Percentiles rank a stretch among this genome's conserved stretches.
Conservation (phyloP, 192 early-diverging fungal genomes). For the Coemansia sp. region DNA sequence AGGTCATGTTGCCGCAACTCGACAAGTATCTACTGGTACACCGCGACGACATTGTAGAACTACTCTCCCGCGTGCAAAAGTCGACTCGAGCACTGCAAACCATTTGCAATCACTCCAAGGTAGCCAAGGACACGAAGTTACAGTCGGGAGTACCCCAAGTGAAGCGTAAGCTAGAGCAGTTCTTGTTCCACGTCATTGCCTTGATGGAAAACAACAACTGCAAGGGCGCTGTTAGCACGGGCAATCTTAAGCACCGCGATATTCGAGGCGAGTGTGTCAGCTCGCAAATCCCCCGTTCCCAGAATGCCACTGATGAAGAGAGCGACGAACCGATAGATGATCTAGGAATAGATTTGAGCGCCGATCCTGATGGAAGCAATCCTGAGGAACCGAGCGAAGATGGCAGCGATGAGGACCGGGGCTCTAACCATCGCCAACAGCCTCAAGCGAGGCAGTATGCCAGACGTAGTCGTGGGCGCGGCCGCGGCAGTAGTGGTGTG, state of each 20-base stretch:
- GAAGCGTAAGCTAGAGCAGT: conserved; percentile 71
- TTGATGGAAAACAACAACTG: conserved; percentile 72
- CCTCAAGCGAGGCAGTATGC: background rate
- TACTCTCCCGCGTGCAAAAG: conserved; percentile 47
- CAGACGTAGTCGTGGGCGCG: background rate
- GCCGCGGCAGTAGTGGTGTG: background rate
- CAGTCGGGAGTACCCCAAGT: conserved; percentile 67
- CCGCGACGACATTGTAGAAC: conserved; percentile 21
- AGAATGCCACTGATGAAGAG: conserved; percentile 19
- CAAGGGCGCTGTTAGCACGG: conserved; percentile 54
- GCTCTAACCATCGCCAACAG: background rate
- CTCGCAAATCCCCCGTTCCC: conserved; percentile 60
- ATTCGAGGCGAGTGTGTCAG: conserved; percentile 68
- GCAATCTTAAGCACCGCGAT: conserved; percentile 74
- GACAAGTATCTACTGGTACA: conserved; percentile 39
- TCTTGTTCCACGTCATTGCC: conserved; percentile 75
- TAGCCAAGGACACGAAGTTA: conserved; percentile 63
- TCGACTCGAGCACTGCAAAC: conserved; percentile 59
- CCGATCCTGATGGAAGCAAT: conserved; percentile 12
- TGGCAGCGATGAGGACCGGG: background rate
- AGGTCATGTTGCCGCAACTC: conserved; percentile 30
- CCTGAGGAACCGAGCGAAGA: background rate
- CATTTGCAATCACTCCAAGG: conserved; percentile 80
- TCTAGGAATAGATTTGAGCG: conserved; percentile 4
- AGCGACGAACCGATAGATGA: conserved; percentile 15